Evolutionary conservation across 768 basidiomycete genomes (phyloP), one percentile per base, ranked within the genome.

Genomic region (Sarcodon aspratus): DNA sequence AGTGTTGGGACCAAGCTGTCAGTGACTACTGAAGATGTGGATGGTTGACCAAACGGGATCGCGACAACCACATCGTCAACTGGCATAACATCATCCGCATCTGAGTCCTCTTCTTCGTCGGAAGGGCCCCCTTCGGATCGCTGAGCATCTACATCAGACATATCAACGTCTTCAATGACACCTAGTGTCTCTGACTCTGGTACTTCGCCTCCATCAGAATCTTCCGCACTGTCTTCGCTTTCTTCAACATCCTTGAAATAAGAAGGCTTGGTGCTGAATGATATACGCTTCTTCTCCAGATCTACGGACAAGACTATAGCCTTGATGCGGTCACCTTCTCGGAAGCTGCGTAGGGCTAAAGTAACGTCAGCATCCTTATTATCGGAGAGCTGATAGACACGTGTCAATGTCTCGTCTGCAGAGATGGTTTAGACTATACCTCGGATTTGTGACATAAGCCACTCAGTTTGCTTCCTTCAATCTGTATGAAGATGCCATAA

Each of bases 371-470:
- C 85, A 32, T 85, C 78, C 53, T 79, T 73, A 61, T 88, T 90
- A 59, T 97, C 95, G 7, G 93, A 87, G 38, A 98, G 72, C 92
- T 96, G 53, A 21, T 33, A 17, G 49, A 18, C 5, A n/a, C 4
- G 34, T 45, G 11, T 45, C 15, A 48, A 46, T 18, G 46, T 36
- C 36, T 49, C 49, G 47, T 45, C 45, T 44, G 47, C 13, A 6
- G 34, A 33, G 8, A 17, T 10, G 36, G 45, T 13, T 37, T 33
- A 6, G n/a, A 37, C 15, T 40, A 27, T 56, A 85, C 91, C 75
- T 98, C 77, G 9, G 90, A 89, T 64, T 92, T 93, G 63, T 98
- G 95, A 63, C 95, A 99, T 9, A 99, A 72, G 6, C 95, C 95
- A 52, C 75, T 81, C 45, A 97, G 69, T 59, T 83, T 86, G 0